phyloP scores from a whole-genome alignment of 176 grass and related monocot species.

The Chloris gayana region DNA sequence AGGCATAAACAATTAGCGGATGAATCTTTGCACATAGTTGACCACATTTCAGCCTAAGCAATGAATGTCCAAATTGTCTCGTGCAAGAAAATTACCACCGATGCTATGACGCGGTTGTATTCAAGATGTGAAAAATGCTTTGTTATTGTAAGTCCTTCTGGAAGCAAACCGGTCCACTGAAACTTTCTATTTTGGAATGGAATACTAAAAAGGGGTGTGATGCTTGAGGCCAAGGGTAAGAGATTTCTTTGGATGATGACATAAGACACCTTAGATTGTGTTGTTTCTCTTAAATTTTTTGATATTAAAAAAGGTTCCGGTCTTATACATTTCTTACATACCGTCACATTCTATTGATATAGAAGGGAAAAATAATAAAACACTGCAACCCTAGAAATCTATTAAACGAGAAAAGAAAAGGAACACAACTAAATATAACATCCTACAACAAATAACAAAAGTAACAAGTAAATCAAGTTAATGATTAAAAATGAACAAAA shows the following conservation, averaged over 20 bases:
- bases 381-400: too few relatives aligned
- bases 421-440: too few relatives aligned
- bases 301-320: too few relatives aligned
- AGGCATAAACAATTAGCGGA: neutral
- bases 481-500: too few relatives aligned
- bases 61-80: neutral
- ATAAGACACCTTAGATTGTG: too few relatives aligned
- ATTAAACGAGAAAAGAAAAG: too few relatives aligned
- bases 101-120: neutral
- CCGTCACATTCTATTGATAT: too few relatives aligned
- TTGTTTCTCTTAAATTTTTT: too few relatives aligned
- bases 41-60: neutral
- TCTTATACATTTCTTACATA: too few relatives aligned
- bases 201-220: neutral
- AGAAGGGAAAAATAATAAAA: too few relatives aligned
- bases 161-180: neutral
- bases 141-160: neutral
- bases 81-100: neutral
- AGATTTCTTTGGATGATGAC: neutral
- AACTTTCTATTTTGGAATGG: neutral
- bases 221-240: neutral
- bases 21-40: constrained; percentile 10
- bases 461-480: too few relatives aligned
- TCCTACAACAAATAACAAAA: too few relatives aligned
- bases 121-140: neutral